Percentiles rank a stretch among this genome's conserved stretches.
These are phyloP conservation scores for Suillus luteus DNA, from an alignment of 768 basidiomycete species.

Conservation along the genomic window DNA sequence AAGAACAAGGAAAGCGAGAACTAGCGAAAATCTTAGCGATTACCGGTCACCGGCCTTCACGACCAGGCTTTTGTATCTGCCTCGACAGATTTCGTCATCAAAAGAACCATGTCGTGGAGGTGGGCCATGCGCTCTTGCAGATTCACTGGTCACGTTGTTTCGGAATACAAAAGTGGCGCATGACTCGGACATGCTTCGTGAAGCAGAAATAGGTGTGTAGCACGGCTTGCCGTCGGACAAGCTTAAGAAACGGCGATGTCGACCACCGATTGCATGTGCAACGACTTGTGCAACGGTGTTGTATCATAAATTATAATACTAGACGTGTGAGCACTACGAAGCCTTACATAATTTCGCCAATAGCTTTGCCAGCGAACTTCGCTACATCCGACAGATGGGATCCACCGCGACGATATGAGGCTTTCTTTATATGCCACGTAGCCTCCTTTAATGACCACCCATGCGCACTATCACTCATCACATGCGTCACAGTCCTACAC, in stretches of 20 bases:
- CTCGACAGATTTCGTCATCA: background rate
- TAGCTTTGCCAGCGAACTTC: too few relatives aligned
- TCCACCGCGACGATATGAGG: too few relatives aligned
- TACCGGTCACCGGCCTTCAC: background rate
- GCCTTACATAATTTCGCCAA: too few relatives aligned
- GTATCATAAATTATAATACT: too few relatives aligned
- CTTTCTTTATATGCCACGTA: too few relatives aligned
- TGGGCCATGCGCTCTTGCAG: background rate
- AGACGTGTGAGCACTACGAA: too few relatives aligned
- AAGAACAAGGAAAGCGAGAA: background rate
- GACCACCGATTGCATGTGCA: background rate
- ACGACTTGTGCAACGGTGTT: too few relatives aligned
- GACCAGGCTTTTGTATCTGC: background rate
- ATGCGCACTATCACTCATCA: too few relatives aligned
- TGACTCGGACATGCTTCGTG: conserved; percentile 2
- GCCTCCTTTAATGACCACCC: too few relatives aligned
- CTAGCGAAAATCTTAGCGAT: background rate
- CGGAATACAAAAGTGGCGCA: background rate
- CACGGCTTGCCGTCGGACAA: background rate
- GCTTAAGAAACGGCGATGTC: background rate
- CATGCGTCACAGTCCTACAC: too few relatives aligned
- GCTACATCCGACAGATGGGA: too few relatives aligned
- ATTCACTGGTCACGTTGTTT: conserved; percentile 7
- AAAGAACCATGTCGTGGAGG: background rate
- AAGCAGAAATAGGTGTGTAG: background rate